Evolutionary conservation across 192 early-diverging fungal species (phyloP), one percentile per base, ranked within the genome.

Genomic region (Gorgonomyces haynaldii): DNA sequence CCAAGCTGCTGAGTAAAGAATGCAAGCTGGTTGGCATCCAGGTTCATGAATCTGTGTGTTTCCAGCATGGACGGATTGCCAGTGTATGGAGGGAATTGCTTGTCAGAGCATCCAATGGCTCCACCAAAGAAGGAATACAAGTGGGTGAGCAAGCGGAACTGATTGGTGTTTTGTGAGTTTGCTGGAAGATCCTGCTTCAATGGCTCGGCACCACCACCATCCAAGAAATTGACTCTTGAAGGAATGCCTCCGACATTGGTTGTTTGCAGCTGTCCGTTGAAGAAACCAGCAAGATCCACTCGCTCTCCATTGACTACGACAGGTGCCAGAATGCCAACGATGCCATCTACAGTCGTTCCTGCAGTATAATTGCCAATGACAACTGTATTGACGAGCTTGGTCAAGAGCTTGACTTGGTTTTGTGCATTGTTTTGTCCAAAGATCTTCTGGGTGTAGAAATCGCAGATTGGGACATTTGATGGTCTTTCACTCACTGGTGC

Each of bases 301-400:
- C 5, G 39, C 21, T 41, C 21, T 19, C 39, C 39, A 21, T 41
- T 41, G 21, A 41, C 21, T 19, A 23, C 28, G 8, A 13, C 7
- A 13, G 22, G 22, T 2, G 27, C 46, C 46, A 49, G 35, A 36
- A 49, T 49, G 20, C 46, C 46, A 38, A 24, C 28, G 13, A 49
- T 26, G 3, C 32, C 32, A 15, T 49, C 21, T 7, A 26, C 31
- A 38, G 46, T 49, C n/a, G n/a, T n/a, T n/a, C n/a, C n/a, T 3
- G 50, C 37, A 22, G 50, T 42, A 42, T 43, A 52, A 30, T 52
- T 52, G 9, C 50, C 50, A n/a, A 41, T 42, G 41, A 52, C 50
- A 6, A 52, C 50, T 3, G 38, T n/a, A 23, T 51, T 51, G n/a
- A 51, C 49, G 21, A 51, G 40, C 15, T 15, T 29, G 4, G 49